Evolutionary conservation across 2,329 filamentous ascomycete genomes (phyloP).

Genomic region (Penicillium sumatraense): DNA sequence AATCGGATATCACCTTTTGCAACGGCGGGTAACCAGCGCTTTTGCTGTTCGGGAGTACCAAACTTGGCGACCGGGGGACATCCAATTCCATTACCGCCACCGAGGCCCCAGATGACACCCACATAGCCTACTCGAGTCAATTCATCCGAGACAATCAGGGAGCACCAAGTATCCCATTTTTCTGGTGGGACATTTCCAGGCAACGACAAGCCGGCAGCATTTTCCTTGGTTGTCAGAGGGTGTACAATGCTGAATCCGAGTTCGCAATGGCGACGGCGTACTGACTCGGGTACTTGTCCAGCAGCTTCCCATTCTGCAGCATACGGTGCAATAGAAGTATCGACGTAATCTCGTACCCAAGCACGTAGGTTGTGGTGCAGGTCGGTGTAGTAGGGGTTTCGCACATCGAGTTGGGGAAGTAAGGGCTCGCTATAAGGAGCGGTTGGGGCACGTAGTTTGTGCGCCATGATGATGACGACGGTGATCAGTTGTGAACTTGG

Average conservation of each 20-base stretch:
- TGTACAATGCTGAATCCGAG: slow-evolving; percentile 46
- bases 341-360: slow-evolving; percentile 62
- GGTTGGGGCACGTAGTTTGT: slow-evolving; percentile 28
- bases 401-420: slow-evolving; percentile 51
- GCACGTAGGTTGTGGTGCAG: slow-evolving; percentile 64
- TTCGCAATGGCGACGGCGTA: slow-evolving; percentile 42
- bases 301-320: slow-evolving; percentile 68
- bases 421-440: slow-evolving; percentile 47
- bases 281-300: slow-evolving; percentile 55
- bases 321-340: slow-evolving; percentile 61
- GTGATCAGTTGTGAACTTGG: not conserved
- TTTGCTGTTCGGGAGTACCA: slow-evolving; percentile 64
- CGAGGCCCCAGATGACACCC: slow-evolving; percentile 62
- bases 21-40: slow-evolving; percentile 62
- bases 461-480: slow-evolving; percentile 19
- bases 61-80: slow-evolving; percentile 67
- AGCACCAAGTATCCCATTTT: slow-evolving; percentile 62
- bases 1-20: slow-evolving; percentile 64
- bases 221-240: slow-evolving; percentile 41
- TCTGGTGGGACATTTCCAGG: slow-evolving; percentile 53
- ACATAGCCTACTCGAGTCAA: slow-evolving; percentile 59
- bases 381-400: slow-evolving; percentile 64
- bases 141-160: slow-evolving; percentile 62
- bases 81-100: slow-evolving; percentile 66
- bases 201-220: slow-evolving; percentile 45